Conservation (phyloP, 345 rosid species). For the Brassica incana region DNA sequence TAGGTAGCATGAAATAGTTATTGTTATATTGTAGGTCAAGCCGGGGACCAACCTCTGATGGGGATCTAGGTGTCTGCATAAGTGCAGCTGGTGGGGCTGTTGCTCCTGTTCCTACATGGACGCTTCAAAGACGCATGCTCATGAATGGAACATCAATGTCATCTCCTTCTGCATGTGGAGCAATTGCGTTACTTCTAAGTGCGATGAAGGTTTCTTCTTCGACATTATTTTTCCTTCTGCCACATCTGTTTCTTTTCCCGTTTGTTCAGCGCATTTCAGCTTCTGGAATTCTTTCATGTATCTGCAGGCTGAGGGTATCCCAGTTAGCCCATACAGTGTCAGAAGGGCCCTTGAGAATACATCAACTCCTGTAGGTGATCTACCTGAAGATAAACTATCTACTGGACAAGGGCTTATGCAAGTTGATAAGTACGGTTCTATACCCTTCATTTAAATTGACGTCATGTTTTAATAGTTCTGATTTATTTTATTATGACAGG, state of each 20-base stretch:
- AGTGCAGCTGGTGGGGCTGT: conserved; percentile 99
- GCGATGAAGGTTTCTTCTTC: conserved; percentile 79
- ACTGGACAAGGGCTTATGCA: conserved; percentile 97
- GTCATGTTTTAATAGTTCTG: conserved; percentile 31
- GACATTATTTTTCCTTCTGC: conserved; percentile 22
- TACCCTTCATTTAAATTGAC: conserved; percentile 8
- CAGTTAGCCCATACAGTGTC: conserved; percentile 80
- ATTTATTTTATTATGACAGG: conserved; percentile 48
- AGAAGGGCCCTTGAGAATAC: conserved; percentile 95
- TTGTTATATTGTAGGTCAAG: conserved; percentile 75
- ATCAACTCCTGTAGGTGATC: conserved; percentile 63
- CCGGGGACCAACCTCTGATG: conserved; percentile 97
- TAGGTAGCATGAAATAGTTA: conserved; percentile 21
- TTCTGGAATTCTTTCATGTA: conserved; percentile 30
- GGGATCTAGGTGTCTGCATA: conserved; percentile 90
- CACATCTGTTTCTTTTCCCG: conserved; percentile 7
- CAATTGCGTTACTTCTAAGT: conserved; percentile 84
- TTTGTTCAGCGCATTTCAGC: conserved; percentile 19
- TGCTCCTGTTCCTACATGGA: conserved; percentile 99
- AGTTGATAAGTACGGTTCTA: conserved; percentile 79
- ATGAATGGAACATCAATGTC: conserved; percentile 99
- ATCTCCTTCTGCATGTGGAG: conserved; percentile 99
- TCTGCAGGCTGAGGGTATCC: conserved; percentile 75
- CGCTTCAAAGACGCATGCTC: conserved; percentile 95
- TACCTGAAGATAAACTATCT: conserved; percentile 80